Evolutionary conservation across 257 asterid genomes (phyloP).

Genomic region (Solanum ahanhuiri): DNA sequence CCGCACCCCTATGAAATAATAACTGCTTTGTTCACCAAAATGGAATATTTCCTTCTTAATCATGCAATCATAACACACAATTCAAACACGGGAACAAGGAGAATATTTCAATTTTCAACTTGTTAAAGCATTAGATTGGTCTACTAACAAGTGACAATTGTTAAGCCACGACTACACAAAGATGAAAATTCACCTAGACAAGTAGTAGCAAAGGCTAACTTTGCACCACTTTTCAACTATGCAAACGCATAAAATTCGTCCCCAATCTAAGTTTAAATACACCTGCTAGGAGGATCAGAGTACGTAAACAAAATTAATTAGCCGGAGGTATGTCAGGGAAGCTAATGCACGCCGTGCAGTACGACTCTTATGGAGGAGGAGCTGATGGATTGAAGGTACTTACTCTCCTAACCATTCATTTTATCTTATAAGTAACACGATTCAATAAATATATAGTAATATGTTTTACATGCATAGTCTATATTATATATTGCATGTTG

Average conservation of each 20-base stretch:
- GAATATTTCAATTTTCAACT: background rate
- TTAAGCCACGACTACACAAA: background rate
- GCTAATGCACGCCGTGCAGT: background rate
- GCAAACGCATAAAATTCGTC: background rate
- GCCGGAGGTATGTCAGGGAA: background rate
- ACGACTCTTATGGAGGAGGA: background rate
- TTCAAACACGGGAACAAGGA: background rate
- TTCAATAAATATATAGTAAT: background rate
- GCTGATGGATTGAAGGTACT: background rate
- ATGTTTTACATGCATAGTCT: background rate
- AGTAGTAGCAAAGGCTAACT: background rate
- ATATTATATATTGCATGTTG: slow-evolving; percentile 23
- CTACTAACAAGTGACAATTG: background rate
- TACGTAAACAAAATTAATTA: background rate
- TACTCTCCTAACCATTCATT: background rate
- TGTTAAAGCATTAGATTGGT: background rate
- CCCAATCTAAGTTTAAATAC: background rate
- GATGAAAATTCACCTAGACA: background rate
- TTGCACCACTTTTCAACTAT: background rate
- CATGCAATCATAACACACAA: background rate
- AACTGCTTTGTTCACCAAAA: background rate
- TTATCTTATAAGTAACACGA: background rate
- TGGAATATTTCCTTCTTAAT: background rate
- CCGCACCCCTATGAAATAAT: background rate
- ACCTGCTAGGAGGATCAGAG: background rate